These are phyloP conservation scores for Populus davidiana DNA, from an alignment of 345 rosid genomes.

Conservation along the genomic window DNA sequence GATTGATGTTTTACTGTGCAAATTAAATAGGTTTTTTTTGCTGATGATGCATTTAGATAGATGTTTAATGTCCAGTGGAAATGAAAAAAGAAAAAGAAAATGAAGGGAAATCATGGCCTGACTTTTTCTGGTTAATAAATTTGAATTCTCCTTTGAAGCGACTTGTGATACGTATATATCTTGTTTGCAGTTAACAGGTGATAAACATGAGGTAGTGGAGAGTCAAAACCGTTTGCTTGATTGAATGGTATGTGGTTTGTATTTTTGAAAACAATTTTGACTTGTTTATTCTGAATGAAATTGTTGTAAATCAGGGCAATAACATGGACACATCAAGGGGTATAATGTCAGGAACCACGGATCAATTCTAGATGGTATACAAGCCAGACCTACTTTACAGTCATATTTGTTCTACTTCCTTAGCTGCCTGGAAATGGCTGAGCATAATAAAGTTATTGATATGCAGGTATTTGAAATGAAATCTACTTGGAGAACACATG, in stretches of 20 bases:
- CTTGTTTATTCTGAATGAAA: conserved; percentile 15
- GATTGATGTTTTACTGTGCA: background rate
- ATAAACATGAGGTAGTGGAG: conserved; percentile 87
- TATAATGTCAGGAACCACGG: conserved; percentile 80
- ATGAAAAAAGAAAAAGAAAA: background rate
- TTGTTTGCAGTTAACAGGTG: conserved; percentile 68
- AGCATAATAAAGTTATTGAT: conserved; percentile 11
- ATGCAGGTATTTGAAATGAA: conserved; percentile 80
- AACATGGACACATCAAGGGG: conserved; percentile 86
- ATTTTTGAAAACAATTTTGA: conserved; percentile 7
- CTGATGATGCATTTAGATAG: background rate
- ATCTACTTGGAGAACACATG: conserved; percentile 60
- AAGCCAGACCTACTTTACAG: background rate
- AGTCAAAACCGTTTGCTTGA: conserved; percentile 80
- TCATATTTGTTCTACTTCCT: conserved; percentile 2
- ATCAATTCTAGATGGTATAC: conserved; percentile 73
- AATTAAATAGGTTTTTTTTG: background rate
- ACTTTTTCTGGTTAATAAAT: background rate
- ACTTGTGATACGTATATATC: background rate
- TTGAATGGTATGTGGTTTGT: conserved; percentile 45
- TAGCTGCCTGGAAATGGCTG: conserved; percentile 4
- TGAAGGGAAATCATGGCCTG: background rate
- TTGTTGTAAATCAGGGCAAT: conserved; percentile 57
- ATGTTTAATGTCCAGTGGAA: background rate
- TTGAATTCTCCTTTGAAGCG: background rate